Evolutionary conservation across 2,329 filamentous ascomycete species (phyloP).

Genomic region (Pseudogymnoascus sp.): DNA sequence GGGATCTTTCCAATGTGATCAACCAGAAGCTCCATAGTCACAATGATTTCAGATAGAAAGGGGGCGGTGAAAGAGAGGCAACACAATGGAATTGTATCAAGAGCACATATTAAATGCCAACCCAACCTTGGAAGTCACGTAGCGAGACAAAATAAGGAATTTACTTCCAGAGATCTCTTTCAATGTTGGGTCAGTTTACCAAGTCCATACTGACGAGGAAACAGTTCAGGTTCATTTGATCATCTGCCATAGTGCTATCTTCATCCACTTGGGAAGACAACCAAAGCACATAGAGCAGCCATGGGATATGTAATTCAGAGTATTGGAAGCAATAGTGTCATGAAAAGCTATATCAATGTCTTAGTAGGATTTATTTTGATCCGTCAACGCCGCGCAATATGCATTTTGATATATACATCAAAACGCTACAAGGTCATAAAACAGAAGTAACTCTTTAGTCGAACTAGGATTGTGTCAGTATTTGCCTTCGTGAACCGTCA

Average conservation of each 20-base stretch:
- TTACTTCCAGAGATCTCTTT: not conserved
- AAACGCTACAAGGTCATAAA: constrained; percentile 11
- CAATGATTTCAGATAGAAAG: not conserved
- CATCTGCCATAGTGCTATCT: not conserved
- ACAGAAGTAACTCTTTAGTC: not conserved
- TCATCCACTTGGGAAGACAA: not conserved
- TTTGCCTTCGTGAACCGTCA: not conserved
- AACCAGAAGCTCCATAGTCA: not conserved
- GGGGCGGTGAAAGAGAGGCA: not conserved
- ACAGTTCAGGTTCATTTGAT: not conserved
- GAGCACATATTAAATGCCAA: not conserved
- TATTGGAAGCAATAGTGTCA: constrained; percentile 1
- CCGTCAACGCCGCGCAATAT: constrained; percentile 12
- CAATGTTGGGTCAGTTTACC: not conserved
- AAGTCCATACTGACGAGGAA: not conserved
- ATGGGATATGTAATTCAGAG: not conserved
- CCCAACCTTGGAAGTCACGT: not conserved
- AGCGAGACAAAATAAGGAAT: not conserved
- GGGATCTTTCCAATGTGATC: not conserved
- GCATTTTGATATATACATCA: constrained; percentile 10
- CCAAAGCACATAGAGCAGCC: not conserved
- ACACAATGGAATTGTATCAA: not conserved
- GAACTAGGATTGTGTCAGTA: constrained; percentile 3
- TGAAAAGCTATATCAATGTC: constrained; percentile 12
- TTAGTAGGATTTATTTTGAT: constrained; percentile 9